Evolutionary conservation across 345 rosid species (phyloP).

Genomic region (Toxicodendron radicans): DNA sequence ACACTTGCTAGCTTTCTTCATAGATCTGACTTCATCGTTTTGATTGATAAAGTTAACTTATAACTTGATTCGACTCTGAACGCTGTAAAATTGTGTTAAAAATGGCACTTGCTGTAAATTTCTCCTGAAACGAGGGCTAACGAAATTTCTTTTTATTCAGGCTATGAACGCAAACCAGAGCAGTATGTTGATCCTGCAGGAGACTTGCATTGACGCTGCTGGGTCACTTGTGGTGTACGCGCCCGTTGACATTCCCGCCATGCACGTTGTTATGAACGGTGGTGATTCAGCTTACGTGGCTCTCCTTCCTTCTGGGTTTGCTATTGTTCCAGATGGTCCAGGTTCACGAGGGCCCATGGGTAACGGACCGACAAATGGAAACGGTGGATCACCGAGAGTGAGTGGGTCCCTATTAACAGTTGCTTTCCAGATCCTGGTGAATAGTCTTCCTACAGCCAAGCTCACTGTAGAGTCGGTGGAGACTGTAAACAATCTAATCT

Average conservation of each 20-base stretch:
- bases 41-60: not conserved
- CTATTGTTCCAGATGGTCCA: slow-evolving; percentile 71
- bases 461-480: slow-evolving; percentile 96
- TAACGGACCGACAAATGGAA: slow-evolving; percentile 28
- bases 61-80: slow-evolving; percentile 3
- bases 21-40: slow-evolving; percentile 10
- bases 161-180: slow-evolving; percentile 90
- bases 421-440: slow-evolving; percentile 94
- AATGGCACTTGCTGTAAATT: slow-evolving; percentile 28
- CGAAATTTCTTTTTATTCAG: slow-evolving; percentile 32
- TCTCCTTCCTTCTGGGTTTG: slow-evolving; percentile 87
- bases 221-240: slow-evolving; percentile 98
- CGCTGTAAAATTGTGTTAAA: not conserved
- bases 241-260: slow-evolving; percentile 94
- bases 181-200: slow-evolving; percentile 91
- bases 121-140: not conserved
- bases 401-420: slow-evolving; percentile 93
- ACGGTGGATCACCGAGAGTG: slow-evolving; percentile 34
- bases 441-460: slow-evolving; percentile 90
- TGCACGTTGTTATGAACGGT: slow-evolving; percentile 96
- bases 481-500: slow-evolving; percentile 89
- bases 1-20: slow-evolving; percentile 46
- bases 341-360: slow-evolving; percentile 34
- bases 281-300: slow-evolving; percentile 97
- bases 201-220: slow-evolving; percentile 90